Percentiles rank a stretch among this genome's conserved stretches.
phyloP scores from a whole-genome alignment of 225 moss, liverwort and hornwort genomes.

The Pseudisothecium myosuroides region DNA sequence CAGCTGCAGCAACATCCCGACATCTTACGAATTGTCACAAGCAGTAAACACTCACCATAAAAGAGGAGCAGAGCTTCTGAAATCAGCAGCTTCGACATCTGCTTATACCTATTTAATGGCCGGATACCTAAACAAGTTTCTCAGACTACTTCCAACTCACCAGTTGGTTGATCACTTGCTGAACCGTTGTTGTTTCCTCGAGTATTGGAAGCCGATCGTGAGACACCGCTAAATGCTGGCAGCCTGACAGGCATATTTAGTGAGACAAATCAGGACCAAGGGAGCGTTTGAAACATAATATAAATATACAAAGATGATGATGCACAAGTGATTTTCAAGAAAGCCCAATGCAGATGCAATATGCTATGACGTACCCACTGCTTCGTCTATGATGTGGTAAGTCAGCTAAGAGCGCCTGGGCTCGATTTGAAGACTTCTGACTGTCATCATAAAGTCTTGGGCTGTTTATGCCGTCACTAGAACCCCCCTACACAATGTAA shows the following conservation, averaged over 20 bases:
- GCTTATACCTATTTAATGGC: not conserved
- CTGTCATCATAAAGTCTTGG: slow-evolving; percentile 18
- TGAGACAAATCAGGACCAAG: not conserved
- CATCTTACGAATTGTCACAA: not conserved
- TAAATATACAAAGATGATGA: not conserved
- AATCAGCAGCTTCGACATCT: not conserved
- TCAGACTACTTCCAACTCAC: slow-evolving; percentile 13
- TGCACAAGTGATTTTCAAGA: not conserved
- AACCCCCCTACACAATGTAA: slow-evolving; percentile 16
- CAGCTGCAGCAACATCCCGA: slow-evolving; percentile 15
- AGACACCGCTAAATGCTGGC: slow-evolving; percentile 32
- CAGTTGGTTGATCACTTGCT: slow-evolving; percentile 24
- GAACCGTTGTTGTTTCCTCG: slow-evolving; percentile 42
- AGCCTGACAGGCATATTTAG: slow-evolving; percentile 8
- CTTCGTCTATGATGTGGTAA: slow-evolving; percentile 41
- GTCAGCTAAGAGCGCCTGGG: slow-evolving; percentile 25
- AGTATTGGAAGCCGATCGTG: slow-evolving; percentile 9
- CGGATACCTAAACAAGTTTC: not conserved
- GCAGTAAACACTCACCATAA: not conserved
- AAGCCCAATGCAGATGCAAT: not conserved
- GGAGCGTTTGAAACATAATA: not conserved
- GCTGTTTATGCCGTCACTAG: slow-evolving; percentile 13
- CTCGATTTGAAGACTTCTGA: slow-evolving; percentile 29
- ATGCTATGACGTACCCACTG: slow-evolving; percentile 21
- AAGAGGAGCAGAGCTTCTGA: not conserved